Conservation (phyloP, 1,284 basidiomycete genomes). For the Ceratobasidium sp. region DNA sequence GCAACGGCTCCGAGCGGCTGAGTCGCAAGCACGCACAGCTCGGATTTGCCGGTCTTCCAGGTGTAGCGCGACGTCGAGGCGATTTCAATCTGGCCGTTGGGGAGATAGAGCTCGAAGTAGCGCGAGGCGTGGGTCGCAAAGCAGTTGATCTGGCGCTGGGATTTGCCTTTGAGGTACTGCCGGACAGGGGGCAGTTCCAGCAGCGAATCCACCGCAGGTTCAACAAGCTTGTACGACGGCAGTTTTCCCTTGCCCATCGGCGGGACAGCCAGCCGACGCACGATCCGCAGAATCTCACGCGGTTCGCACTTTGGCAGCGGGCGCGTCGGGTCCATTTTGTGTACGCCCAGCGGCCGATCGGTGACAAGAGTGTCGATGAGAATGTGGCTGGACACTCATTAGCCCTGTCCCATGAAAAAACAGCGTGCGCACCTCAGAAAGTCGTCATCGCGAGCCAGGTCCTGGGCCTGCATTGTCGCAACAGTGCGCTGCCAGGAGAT, state of each 20-base stretch:
- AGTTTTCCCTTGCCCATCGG: slow-evolving; percentile 35
- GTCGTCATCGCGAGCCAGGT: slow-evolving; percentile 84
- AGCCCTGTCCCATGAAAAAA: background rate
- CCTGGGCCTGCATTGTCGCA: slow-evolving; percentile 75
- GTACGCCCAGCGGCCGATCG: slow-evolving; percentile 70
- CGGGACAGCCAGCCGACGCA: slow-evolving; percentile 58
- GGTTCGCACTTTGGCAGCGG: slow-evolving; percentile 74
- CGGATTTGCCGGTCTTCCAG: slow-evolving; percentile 84
- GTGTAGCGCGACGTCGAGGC: slow-evolving; percentile 85
- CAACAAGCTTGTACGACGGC: slow-evolving; percentile 41
- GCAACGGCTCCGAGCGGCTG: slow-evolving; percentile 62
- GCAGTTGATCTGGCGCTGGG: slow-evolving; percentile 81
- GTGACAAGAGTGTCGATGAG: slow-evolving; percentile 78
- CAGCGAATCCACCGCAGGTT: slow-evolving; percentile 72
- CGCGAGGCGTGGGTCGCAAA: slow-evolving; percentile 87
- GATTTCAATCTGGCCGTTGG: slow-evolving; percentile 82
- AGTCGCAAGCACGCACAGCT: slow-evolving; percentile 88
- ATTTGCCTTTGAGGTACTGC: slow-evolving; percentile 73
- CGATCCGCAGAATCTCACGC: slow-evolving; percentile 67
- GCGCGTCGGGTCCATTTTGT: slow-evolving; percentile 81
- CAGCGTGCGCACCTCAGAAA: slow-evolving; percentile 63
- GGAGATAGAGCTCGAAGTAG: slow-evolving; percentile 83
- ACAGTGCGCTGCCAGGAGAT: slow-evolving; percentile 41
- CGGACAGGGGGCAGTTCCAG: slow-evolving; percentile 69
- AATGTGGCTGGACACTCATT: slow-evolving; percentile 46